A percentile compares a stretch with the other conserved stretches of the same genome.
Evolutionary conservation across 2,329 filamentous ascomycete genomes (phyloP).

Genomic region (Trichoderma sp.): DNA sequence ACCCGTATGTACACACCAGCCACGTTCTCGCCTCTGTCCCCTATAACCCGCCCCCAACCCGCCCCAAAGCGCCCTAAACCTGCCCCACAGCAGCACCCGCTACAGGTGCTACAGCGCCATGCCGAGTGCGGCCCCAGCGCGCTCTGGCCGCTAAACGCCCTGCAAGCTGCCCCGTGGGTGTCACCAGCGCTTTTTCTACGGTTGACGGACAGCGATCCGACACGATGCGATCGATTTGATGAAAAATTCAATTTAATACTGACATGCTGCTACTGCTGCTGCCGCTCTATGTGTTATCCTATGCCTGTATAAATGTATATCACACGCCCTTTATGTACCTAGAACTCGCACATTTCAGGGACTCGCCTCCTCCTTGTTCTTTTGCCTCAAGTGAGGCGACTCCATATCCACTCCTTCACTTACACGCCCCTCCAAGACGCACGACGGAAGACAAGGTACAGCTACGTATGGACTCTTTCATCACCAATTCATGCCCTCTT

Average conservation of each 20-base stretch:
- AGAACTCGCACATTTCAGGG: no score
- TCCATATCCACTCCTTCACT: neutral
- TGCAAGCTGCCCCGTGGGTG: neutral
- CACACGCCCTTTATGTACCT: no score
- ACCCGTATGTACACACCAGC: neutral
- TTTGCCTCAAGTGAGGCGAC: neutral
- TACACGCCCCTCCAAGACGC: neutral
- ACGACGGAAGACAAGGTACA: neutral
- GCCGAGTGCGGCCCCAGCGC: neutral
- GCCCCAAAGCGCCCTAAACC: neutral
- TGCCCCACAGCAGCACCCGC: neutral
- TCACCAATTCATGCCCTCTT: neutral
- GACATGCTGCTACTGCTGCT: no score
- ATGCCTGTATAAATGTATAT: neutral
- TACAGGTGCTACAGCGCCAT: slow-evolving; percentile 6
- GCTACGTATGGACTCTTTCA: neutral
- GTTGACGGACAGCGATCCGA: no score
- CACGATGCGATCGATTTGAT: neutral
- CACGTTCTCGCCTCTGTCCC: neutral
- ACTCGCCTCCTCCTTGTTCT: slow-evolving; percentile 3
- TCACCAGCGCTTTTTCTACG: neutral
- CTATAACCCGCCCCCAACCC: neutral
- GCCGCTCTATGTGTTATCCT: neutral
- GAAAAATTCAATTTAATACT: no score
- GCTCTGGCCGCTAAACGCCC: neutral